Evolutionary conservation across 139 green algal species (phyloP), one percentile per base, ranked within the genome.

Genomic region (Chlorella sp.): DNA sequence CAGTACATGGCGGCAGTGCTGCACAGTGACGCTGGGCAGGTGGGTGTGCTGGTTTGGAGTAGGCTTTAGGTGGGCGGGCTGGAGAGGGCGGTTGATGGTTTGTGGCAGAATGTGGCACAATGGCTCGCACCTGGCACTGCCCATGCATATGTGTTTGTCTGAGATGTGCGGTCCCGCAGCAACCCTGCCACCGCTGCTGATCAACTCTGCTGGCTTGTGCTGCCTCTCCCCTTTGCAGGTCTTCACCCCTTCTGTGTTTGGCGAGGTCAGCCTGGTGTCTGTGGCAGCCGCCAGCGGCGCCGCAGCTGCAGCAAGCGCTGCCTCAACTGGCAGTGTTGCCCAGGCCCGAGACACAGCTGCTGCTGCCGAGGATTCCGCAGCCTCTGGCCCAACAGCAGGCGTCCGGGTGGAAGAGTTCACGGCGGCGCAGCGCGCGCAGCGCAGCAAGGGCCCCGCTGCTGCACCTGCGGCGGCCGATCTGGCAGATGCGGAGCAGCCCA

Each of bases 1-100:
- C 41, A 76, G 60, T 89, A 89, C 81, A 21, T 89, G 6, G 36
- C 62, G n/a, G 34, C 62, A 2, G 86, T 89, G 21, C 72, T 89
- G 80, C 65, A 76, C n/a, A 55, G 28, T 3, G 72, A 89, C 32
- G 80, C 86, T 26, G 51, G 51, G 51, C 51, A 60, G 51, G 51
- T 60, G 51, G 51, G 13, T 60, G 51, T 60, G 51, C 12, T 60
- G 9, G 18, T 60, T 60, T 20, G 51, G 51, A 3, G 18, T 60
- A 3, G 9, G 51, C 12, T 60, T 60, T 9, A 23, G 51, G 11
- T 4, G n/a, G n/a, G n/a, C n/a, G n/a, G n/a, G n/a, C n/a, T n/a
- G n/a, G n/a, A n/a, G n/a, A n/a, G n/a, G n/a, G n/a, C n/a, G n/a
- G n/a, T n/a, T n/a, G n/a, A n/a, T n/a, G n/a, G n/a, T n/a, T n/a